Evolutionary conservation across 2,329 filamentous ascomycete species (phyloP), one percentile per base, ranked within the genome.

Genomic region (Endocalyx cinctus): DNA sequence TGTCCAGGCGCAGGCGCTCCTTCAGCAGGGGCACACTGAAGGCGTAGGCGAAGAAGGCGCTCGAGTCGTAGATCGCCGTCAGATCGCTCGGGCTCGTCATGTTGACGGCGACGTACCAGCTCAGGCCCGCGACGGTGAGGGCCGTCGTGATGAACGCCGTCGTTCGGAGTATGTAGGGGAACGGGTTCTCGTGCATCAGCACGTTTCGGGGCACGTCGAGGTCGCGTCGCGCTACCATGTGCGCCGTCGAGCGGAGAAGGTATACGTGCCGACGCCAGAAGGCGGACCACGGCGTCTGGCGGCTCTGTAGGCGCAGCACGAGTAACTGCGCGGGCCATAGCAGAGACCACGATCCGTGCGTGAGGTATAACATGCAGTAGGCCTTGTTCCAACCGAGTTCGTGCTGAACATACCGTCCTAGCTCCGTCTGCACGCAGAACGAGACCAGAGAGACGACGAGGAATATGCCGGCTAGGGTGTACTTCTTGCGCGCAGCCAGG

Each of bases 331-430:
- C 65, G 0, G 89, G 90, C 87, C 88, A 98, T 16, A 98, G 72
- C 30, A 97, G 63, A 8, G 82, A 61, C 92, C 92, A 98, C 2
- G 88, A 95, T 35, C 90, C 85, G 64, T 98, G 92, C 10, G 92
- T 98, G 46, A 98, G 72, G 63, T 94, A 96, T 72, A 98, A 78
- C 92, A 98, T 98, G 70, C 87, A 94, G 67, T 96, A 98, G n/a
- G 92, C 87, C 68, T 98, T 98, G 65, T 94, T 79, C 92, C 92
- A 98, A 43, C 84, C 80, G 43, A 96, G 65, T 39, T 92, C 81
- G 58, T 90, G 82, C 66, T 97, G 90, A 41, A 98, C 92, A 64
- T 96, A 89, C 8, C 94, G 82, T 10, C 89, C 90, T 34, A 94
- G 87, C 69, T 97, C 90, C 4, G 92, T 97, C 73, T 98, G 92